Percentiles rank a stretch among this genome's conserved stretches.
These are phyloP conservation scores for Stropharia rugosoannulata DNA, from an alignment of 768 basidiomycete species.

Conservation along the genomic window DNA sequence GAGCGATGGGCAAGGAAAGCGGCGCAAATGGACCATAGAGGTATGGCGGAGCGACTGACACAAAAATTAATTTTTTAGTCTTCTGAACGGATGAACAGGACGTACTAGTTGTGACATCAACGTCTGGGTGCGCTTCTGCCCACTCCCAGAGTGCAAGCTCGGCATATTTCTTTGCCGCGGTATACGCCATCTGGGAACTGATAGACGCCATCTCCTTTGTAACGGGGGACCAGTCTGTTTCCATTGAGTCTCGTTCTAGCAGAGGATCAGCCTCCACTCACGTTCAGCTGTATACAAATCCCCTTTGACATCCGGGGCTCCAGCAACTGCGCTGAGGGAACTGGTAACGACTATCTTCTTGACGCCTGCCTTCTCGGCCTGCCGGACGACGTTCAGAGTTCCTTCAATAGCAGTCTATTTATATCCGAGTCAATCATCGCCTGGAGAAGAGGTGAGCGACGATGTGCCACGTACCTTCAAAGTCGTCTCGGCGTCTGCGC, in stretches of 20 bases:
- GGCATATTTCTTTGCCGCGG: conserved; percentile 35
- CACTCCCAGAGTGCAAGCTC: conserved; percentile 42
- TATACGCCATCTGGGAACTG: conserved; percentile 25
- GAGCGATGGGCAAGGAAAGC: conserved; percentile 19
- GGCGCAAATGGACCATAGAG: conserved; percentile 38
- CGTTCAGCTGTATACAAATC: not conserved
- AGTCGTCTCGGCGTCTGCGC: conserved; percentile 14
- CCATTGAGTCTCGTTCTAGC: not conserved
- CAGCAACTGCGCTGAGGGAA: conserved; percentile 27
- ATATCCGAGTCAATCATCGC: not conserved
- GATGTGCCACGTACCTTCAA: conserved; percentile 15
- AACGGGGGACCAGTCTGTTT: conserved; percentile 33
- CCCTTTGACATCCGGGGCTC: not conserved
- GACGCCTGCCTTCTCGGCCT: conserved; percentile 36
- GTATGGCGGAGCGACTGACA: conserved; percentile 36
- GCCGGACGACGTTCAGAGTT: conserved; percentile 34
- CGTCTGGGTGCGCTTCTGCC: conserved; percentile 35
- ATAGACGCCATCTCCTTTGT: conserved; percentile 27
- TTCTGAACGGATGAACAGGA: not conserved
- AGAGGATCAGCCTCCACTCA: not conserved
- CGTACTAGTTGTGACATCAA: conserved; percentile 38
- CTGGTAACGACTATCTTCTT: conserved; percentile 37
- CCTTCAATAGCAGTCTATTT: conserved; percentile 35
- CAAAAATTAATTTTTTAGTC: not conserved
- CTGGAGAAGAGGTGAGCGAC: not conserved